Base-by-base conservation (phyloP, 1,139 yeast species). In the Diutina scorzettiae region DNA sequence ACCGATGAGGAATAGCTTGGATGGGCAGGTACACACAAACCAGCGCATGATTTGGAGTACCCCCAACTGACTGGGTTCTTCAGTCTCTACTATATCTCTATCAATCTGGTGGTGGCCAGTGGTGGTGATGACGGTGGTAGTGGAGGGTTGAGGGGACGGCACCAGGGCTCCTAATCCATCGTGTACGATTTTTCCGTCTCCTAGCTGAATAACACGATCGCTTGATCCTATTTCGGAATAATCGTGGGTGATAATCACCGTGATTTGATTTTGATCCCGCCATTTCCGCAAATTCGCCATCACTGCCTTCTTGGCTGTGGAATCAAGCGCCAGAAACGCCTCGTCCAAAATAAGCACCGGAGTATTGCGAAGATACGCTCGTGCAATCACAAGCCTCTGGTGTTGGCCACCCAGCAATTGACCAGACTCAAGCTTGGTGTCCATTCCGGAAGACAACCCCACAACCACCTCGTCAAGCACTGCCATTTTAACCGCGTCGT, bases 401-500 rank as follows among this genome's bases (percentile, higher is more conserved):
- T 71, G 73, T 56, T 91, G 96, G 0, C 98, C 98, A 3, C 97
- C 97, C 48, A 96, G 86, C n/a, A 91, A 62, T 2, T 75, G 73
- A 2, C 63, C 62, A 0, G 59, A 55, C 0, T 78, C 76, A 2
- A 83, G 51, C 2, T 56, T 48, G 0, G 85, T 72, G 23, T 80
- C 66, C 3, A 76, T 43, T 0, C 87, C 86, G 8, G 72, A 58
- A 0, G 80, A 71, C 2, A 81, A 53, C 28, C 55, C 58, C 4
- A 54, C 51, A 1, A 81, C 54, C 4, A 81, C 57, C 2, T 70
- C 69, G 2, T 60, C 59, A 16, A 82, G 59, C 11, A 69, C 56
- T 0, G 87, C 71, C 54, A 79, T 66, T 1, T 64, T 58, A 40
- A 75, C 58, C 0, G 86, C 86, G 1, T 65, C 62, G 5, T 59